These are phyloP conservation scores for Epicoccum nigrum DNA, from an alignment of 2,329 filamentous ascomycete genomes.

Conservation along the genomic window DNA sequence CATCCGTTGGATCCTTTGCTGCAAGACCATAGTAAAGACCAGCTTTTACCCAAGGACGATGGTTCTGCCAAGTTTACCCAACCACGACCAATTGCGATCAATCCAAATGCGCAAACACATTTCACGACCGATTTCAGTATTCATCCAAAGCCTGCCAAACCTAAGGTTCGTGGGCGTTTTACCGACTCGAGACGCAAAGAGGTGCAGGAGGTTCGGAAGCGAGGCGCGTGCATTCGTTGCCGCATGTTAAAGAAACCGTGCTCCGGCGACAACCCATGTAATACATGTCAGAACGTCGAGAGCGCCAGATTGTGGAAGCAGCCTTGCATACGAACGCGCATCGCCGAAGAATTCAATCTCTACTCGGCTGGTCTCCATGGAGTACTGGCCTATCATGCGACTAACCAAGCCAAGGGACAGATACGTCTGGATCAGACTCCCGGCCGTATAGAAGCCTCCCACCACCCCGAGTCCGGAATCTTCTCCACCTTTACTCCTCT, in stretches of 20 bases:
- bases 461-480: conserved; percentile 55
- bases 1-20: conserved; percentile 43
- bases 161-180: conserved; percentile 63
- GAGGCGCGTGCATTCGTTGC: conserved; percentile 66
- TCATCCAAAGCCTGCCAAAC: conserved; percentile 48
- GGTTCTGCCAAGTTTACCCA: conserved; percentile 32
- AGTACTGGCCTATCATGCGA: conserved; percentile 59
- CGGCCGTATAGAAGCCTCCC: conserved; percentile 61
- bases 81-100: conserved; percentile 48
- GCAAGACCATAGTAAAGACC: conserved; percentile 42
- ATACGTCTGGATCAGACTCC: conserved; percentile 55
- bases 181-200: conserved; percentile 62
- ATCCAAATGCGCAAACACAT: conserved; percentile 43
- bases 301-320: conserved; percentile 67
- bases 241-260: conserved; percentile 70
- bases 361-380: conserved; percentile 62
- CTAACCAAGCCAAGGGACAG: conserved; percentile 56
- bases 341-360: conserved; percentile 64
- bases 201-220: conserved; percentile 64
- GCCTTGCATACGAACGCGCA: conserved; percentile 63
- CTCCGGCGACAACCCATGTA: conserved; percentile 65
- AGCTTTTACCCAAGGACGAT: conserved; percentile 32
- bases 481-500: conserved; percentile 56
- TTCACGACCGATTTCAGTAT: conserved; percentile 50
- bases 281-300: conserved; percentile 64